These are phyloP conservation scores for Lodderomyces metapsilosis DNA, from an alignment of 1,139 yeast genomes.

Conservation along the genomic window DNA sequence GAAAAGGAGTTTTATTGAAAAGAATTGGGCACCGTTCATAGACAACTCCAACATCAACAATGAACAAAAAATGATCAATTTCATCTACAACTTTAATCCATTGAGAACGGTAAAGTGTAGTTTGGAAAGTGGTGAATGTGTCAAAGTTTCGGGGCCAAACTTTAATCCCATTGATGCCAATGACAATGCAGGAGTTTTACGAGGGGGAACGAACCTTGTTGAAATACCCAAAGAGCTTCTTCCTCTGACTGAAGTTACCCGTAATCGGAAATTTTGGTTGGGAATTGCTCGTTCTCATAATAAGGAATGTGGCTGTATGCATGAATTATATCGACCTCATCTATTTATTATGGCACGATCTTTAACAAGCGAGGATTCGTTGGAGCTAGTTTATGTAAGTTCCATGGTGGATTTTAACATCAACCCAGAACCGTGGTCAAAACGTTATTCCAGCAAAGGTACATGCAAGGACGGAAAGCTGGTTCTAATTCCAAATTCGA, in stretches of 20 bases:
- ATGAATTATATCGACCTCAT: conserved; percentile 21
- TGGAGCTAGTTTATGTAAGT: conserved; percentile 18
- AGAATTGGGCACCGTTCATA: conserved; percentile 47
- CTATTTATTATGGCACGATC: conserved; percentile 18
- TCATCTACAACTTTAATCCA: conserved; percentile 21
- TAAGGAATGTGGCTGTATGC: conserved; percentile 35
- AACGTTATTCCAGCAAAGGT: conserved; percentile 1
- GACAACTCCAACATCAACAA: conserved; percentile 15
- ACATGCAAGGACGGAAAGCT: conserved; percentile 21
- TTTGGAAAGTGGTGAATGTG: conserved; percentile 17
- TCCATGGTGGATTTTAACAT: conserved; percentile 21
- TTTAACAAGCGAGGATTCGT: conserved; percentile 7
- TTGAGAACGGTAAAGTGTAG: conserved; percentile 19
- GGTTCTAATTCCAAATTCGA: conserved; percentile 22
- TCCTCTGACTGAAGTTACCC: conserved; percentile 13
- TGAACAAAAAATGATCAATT: conserved; percentile 11
- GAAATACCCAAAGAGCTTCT: conserved; percentile 10
- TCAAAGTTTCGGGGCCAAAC: conserved; percentile 16
- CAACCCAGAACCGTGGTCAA: conserved; percentile 19
- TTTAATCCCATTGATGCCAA: conserved; percentile 14
- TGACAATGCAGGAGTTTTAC: conserved; percentile 17
- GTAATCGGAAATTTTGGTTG: conserved; percentile 27
- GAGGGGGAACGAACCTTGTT: conserved; percentile 20
- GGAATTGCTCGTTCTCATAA: conserved; percentile 40
- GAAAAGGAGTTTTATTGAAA: conserved; percentile 22